Base-by-base conservation (phyloP, 2,329 filamentous ascomycete species). In the Bisporella sp. region DNA sequence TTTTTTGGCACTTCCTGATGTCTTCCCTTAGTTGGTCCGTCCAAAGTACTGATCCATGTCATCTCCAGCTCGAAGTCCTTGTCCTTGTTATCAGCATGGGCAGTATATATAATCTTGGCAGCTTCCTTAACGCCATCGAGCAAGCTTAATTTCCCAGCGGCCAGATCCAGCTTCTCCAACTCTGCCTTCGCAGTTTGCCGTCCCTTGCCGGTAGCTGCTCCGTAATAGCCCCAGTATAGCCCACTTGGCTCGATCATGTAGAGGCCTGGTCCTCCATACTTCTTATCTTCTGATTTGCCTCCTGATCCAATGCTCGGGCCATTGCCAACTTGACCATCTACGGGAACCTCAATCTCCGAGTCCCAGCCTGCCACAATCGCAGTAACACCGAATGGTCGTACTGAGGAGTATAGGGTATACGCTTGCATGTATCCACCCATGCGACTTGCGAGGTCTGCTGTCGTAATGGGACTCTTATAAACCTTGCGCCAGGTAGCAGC, bases 211-310 rank as follows among this genome's bases (percentile, higher is more conserved):
- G 93, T 96, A 46, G 93, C 93, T 39, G 93, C 93, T 62, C 93
- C 93, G 70, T 96, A 96, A 78, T 99, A 99, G 53, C 93, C 93
- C 93, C 93, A 99, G 77, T 96, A 97, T 60, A 92, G 73, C 50
- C 93, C 93, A 65, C 90, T 96, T 41, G 93, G 93, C 76, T 99
- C 93, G 62, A 99, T 92, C 93, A 99, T 99, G 79, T 96, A 99
- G 55, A 99, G 81, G 56, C 84, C 91, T 28, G 93, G 93, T 1
- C 92, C 93, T 61, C 93, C 93, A 67, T 90, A 83, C 69, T 82
- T 86, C 64, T 82, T 84, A 64, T 82, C 81, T 54, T 81, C 71
- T 41, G 84, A 78, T 73, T 93, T 95, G 65, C 92, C 92, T 57
- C 92, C 92, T 29, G 89, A 82, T 52, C 92, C 92, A 51, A 79